phyloP scores from a whole-genome alignment of 1,284 basidiomycete genomes.

The Cryptococcus wingfieldii region DNA sequence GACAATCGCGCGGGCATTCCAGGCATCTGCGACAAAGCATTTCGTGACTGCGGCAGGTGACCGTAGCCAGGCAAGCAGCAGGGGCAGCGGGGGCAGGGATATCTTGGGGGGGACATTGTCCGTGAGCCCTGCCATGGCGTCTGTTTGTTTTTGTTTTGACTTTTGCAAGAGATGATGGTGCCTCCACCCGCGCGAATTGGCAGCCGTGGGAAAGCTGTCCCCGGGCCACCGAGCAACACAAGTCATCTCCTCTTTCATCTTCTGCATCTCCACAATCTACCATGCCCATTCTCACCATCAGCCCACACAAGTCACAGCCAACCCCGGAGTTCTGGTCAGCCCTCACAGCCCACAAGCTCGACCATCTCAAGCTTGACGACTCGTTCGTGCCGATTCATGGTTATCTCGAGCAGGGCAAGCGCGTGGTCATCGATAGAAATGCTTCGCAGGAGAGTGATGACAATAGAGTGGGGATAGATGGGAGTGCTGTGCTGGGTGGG shows the following conservation, averaged over 20 bases:
- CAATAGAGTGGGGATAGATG: conserved; percentile 48
- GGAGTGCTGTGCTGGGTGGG: conserved; percentile 28
- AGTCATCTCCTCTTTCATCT: neutral
- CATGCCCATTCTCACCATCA: conserved; percentile 27
- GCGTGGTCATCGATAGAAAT: conserved; percentile 59
- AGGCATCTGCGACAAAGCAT: conserved; percentile 21
- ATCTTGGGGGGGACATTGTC: neutral
- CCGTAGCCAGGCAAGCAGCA: conserved; percentile 34
- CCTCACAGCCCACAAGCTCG: conserved; percentile 82
- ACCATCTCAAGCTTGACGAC: conserved; percentile 80
- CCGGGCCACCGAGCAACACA: too few species aligned
- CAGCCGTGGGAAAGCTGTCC: too few species aligned
- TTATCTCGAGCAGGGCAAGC: conserved; percentile 61
- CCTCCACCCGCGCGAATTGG: too few species aligned
- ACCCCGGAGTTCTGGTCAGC: conserved; percentile 92
- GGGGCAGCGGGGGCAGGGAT: conserved; percentile 17
- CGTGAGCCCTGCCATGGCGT: too few species aligned
- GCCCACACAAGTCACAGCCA: conserved; percentile 78
- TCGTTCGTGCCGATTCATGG: conserved; percentile 52
- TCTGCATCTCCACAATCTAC: neutral
- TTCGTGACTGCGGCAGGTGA: conserved; percentile 35
- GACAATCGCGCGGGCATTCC: neutral
- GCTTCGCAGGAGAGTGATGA: neutral
- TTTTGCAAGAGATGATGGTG: too few species aligned
- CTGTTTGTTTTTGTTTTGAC: too few species aligned